phyloP scores from a whole-genome alignment of 2,329 filamentous ascomycete genomes.

The Ciborinia camelliae region DNA sequence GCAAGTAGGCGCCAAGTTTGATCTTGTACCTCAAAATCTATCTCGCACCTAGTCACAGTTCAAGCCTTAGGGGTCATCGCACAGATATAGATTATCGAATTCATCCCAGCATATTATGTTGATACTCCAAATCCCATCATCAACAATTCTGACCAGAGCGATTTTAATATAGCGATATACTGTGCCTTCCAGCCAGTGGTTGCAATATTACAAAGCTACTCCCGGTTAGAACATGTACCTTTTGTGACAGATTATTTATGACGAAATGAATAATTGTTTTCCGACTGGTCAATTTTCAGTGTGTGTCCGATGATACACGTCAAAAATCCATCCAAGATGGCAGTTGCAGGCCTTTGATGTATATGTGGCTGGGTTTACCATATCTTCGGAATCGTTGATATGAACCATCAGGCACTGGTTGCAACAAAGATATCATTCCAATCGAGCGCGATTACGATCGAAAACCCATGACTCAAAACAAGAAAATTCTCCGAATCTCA shows the following conservation, averaged over 20 bases:
- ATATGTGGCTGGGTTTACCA: conserved; percentile 4
- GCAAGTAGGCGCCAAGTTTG: neutral
- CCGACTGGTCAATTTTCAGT: conserved; percentile 1
- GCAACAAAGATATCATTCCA: neutral
- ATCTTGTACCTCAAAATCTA: neutral
- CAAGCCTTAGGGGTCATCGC: neutral
- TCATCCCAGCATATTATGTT: neutral
- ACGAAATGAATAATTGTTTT: neutral
- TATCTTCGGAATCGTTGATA: neutral
- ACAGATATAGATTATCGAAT: neutral
- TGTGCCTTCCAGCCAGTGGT: neutral
- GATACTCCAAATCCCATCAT: neutral
- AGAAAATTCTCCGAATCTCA: neutral
- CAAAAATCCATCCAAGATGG: neutral
- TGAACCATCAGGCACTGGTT: neutral
- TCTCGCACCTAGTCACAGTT: neutral
- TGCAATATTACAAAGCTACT: neutral
- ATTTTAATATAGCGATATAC: neutral
- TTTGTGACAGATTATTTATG: neutral
- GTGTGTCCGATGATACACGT: neutral
- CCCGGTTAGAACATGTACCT: neutral
- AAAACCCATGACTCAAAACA: neutral
- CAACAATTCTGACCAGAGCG: neutral
- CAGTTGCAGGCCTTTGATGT: neutral
- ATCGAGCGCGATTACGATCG: neutral